A percentile compares a stretch with the other conserved stretches of the same genome.
These are phyloP conservation scores for Camellia sinensis DNA, from an alignment of 148 eudicot genomes.

Conservation along the genomic window DNA sequence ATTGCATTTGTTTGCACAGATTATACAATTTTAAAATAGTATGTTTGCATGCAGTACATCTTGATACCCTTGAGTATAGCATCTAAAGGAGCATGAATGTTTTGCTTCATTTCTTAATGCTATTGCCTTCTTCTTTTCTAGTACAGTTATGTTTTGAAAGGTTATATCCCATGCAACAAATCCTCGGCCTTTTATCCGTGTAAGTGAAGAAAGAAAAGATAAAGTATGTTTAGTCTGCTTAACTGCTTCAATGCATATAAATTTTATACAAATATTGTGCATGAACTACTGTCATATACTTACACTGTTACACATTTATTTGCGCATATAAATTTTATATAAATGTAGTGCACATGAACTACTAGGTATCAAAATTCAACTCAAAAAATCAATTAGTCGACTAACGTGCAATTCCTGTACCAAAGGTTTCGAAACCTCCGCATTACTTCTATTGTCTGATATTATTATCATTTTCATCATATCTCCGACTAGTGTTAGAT, in stretches of 20 bases:
- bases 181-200: not conserved
- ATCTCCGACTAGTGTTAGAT: not conserved
- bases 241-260: not conserved
- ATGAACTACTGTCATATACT: too few species aligned
- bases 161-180: not conserved
- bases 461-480: not conserved
- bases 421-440: not conserved
- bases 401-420: not conserved
- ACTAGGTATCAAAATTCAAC: too few species aligned
- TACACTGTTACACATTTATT: not conserved
- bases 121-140: not conserved
- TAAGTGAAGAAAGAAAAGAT: not conserved
- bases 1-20: conserved; percentile 24
- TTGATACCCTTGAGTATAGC: not conserved
- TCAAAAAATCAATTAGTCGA: not conserved
- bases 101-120: not conserved
- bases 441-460: not conserved
- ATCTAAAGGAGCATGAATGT: not conserved
- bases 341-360: too few species aligned
- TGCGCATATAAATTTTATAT: too few species aligned
- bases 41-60: conserved; percentile 18
- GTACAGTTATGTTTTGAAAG: not conserved
- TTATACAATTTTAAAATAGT: conserved; percentile 34
- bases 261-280: not conserved
- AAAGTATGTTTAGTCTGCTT: not conserved